Evolutionary conservation across 306 rosid genomes (phyloP).

Genomic region (Prinsepia uniflora): DNA sequence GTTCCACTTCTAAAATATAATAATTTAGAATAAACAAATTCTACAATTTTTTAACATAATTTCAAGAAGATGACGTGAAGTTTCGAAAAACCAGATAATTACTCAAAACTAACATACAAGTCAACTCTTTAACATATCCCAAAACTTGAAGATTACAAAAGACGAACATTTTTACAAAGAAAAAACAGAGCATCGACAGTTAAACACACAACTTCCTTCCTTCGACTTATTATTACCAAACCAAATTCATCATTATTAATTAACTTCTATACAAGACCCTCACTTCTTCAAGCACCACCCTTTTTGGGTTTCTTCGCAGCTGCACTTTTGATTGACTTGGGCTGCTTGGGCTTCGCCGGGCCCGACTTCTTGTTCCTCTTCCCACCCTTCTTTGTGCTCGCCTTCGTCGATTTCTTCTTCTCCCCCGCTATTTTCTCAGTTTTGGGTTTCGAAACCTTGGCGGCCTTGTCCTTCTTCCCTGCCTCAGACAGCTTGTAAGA

Average conservation of each 20-base stretch:
- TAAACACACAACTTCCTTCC: neutral
- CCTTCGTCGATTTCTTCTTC: neutral
- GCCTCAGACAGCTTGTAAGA: slow-evolving; percentile 63
- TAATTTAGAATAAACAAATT: too few relatives aligned
- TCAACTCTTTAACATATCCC: neutral
- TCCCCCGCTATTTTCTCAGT: slow-evolving; percentile 26
- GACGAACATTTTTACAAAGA: neutral
- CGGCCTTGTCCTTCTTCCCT: slow-evolving; percentile 27
- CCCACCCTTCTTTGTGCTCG: slow-evolving; percentile 6
- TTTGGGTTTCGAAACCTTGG: slow-evolving; percentile 15
- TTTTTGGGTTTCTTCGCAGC: slow-evolving; percentile 54
- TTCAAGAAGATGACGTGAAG: too few relatives aligned
- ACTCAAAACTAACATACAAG: too few relatives aligned
- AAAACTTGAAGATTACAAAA: neutral
- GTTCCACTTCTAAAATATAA: too few relatives aligned
- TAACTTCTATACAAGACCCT: neutral
- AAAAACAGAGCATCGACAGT: neutral
- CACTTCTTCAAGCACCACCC: slow-evolving; percentile 17
- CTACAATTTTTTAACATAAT: too few relatives aligned
- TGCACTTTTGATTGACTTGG: slow-evolving; percentile 59
- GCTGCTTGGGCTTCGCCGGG: slow-evolving; percentile 68
- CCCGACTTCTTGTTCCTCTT: slow-evolving; percentile 53
- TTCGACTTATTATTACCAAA: neutral
- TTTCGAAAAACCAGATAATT: too few relatives aligned
- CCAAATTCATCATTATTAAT: neutral